Percentiles rank a stretch among this genome's conserved stretches.
These are phyloP conservation scores for Hanseniaspora guilliermondii DNA, from an alignment of 805 yeast genomes.

Conservation along the genomic window DNA sequence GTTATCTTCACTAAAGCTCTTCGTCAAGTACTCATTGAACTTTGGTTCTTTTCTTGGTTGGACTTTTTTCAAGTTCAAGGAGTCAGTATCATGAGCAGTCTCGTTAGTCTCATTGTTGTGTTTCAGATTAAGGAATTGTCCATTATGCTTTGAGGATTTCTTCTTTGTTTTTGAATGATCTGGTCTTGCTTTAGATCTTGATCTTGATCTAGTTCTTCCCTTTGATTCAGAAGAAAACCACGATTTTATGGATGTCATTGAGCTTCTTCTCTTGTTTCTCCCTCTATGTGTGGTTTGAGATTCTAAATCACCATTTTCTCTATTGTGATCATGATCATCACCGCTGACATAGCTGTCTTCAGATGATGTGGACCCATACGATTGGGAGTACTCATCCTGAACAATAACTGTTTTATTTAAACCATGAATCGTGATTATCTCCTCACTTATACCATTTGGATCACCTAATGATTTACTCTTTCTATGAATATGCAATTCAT, in stretches of 20 bases:
- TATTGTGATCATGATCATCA: not conserved
- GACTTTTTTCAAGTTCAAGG: not conserved
- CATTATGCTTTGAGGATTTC: not conserved
- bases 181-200: not conserved
- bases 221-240: conserved; percentile 12
- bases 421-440: conserved; percentile 13
- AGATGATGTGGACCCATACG: conserved; percentile 11
- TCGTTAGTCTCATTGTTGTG: not conserved
- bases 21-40: conserved; percentile 3
- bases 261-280: conserved; percentile 12
- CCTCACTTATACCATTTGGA: conserved; percentile 11
- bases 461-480: conserved; percentile 7
- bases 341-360: not conserved
- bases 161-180: not conserved
- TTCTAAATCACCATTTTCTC: conserved; percentile 1
- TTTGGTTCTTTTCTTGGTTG: conserved; percentile 11
- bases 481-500: conserved; percentile 12
- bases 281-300: conserved; percentile 7
- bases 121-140: not conserved
- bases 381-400: conserved; percentile 9
- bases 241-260: conserved; percentile 9
- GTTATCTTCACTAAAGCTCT: not conserved
- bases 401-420: conserved; percentile 12
- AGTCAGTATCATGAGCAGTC: not conserved
- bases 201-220: conserved; percentile 4